Percentiles rank a stretch among this genome's conserved stretches.
Conservation (phyloP, 2,329 filamentous ascomycete species). For the Aspergillus nomiae region DNA sequence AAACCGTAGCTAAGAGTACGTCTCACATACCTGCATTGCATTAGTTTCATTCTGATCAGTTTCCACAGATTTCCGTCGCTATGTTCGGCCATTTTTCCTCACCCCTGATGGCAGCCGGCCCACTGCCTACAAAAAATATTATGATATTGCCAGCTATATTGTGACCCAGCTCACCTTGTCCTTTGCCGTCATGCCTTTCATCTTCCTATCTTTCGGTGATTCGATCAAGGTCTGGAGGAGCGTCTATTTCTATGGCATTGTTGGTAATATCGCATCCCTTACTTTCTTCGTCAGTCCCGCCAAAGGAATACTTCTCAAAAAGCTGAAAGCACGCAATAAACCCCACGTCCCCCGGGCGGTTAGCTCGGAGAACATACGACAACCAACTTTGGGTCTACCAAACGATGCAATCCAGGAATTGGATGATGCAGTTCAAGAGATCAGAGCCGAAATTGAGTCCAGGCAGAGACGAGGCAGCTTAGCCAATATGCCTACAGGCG, state of each 20-base stretch:
- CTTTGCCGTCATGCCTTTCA: conserved; percentile 81
- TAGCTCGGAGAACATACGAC: conserved; percentile 62
- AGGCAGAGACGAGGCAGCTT: conserved; percentile 51
- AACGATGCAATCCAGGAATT: conserved; percentile 74
- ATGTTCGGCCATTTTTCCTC: conserved; percentile 90
- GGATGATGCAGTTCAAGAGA: conserved; percentile 74
- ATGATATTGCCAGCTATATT: conserved; percentile 76
- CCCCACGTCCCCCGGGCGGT: conserved; percentile 46
- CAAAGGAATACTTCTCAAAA: conserved; percentile 61
- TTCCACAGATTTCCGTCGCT: conserved; percentile 75
- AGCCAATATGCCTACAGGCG: conserved; percentile 48
- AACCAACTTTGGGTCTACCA: conserved; percentile 75
- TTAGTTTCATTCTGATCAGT: conserved; percentile 20
- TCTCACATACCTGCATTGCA: conserved; percentile 22
- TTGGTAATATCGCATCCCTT: conserved; percentile 66
- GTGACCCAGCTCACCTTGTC: conserved; percentile 80
- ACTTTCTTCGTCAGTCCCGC: conserved; percentile 79
- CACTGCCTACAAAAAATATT: conserved; percentile 75
- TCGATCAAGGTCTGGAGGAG: conserved; percentile 77
- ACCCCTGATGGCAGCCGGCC: conserved; percentile 71
- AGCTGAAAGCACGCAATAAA: conserved; percentile 59
- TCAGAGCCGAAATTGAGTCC: conserved; percentile 71
- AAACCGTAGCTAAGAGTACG: conserved; percentile 92
- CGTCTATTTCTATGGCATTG: conserved; percentile 83
- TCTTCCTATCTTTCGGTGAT: conserved; percentile 72